phyloP scores from a whole-genome alignment of 768 basidiomycete genomes.

The Boletus insuetus region DNA sequence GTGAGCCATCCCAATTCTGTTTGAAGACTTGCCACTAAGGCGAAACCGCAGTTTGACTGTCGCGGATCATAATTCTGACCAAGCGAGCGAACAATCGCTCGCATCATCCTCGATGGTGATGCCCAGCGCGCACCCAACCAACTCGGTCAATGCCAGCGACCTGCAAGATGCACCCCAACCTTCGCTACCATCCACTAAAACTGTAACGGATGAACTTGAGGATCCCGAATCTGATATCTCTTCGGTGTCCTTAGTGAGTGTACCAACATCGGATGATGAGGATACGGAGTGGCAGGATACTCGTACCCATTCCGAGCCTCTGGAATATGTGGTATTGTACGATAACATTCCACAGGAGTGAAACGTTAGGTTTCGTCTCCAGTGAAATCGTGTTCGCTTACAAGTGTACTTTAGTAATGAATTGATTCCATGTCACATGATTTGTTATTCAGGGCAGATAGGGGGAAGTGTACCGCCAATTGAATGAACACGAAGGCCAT shows the following conservation, averaged over 20 bases:
- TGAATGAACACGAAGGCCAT: background rate
- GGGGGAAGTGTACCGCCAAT: no score
- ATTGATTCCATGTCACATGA: constrained; percentile 11
- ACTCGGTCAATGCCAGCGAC: constrained; percentile 11
- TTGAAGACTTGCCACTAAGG: background rate
- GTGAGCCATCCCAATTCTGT: constrained; percentile 43
- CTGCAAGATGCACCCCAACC: constrained; percentile 2
- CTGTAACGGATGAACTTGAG: constrained; percentile 39
- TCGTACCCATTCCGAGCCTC: constrained; percentile 38
- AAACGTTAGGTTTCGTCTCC: constrained; percentile 1
- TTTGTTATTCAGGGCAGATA: background rate
- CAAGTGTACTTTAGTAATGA: no score
- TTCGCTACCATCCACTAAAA: constrained; percentile 23
- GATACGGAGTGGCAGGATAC: constrained; percentile 60
- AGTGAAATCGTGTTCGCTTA: no score
- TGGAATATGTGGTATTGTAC: constrained; percentile 73
- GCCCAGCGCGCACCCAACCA: constrained; percentile 41
- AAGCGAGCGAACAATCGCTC: constrained; percentile 47
- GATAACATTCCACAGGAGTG: constrained; percentile 59
- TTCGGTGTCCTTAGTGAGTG: constrained; percentile 58
- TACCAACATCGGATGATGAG: constrained; percentile 55
- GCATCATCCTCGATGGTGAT: constrained; percentile 67
- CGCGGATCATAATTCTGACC: constrained; percentile 44
- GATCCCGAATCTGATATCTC: constrained; percentile 41
- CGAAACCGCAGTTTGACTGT: constrained; percentile 56